Evolutionary conservation across 495 filamentous ascomycete species (phyloP), one percentile per base, ranked within the genome.

Genomic region (Pyrenopolyporus hunteri): DNA sequence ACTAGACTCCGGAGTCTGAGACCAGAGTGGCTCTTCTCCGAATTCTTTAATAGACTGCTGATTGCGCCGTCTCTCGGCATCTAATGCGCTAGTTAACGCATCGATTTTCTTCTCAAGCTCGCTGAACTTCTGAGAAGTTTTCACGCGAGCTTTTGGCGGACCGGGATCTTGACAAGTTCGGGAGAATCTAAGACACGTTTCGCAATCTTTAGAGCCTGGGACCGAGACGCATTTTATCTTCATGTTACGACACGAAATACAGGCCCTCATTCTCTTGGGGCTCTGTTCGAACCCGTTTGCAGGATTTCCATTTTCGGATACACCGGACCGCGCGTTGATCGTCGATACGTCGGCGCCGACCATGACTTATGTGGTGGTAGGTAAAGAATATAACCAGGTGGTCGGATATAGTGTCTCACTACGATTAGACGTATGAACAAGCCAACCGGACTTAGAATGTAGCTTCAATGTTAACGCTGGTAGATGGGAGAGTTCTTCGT

Each of bases 201-300:
- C 62, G 25, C 62, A 65, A 23, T 55, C 44, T 35, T 31, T 59
- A 1, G 62, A 50, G 6, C 62, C 62, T 0, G 62, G 55, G 6
- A 65, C 56, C 1, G 62, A 65, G 6, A 65, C 45, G 26, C 62
- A 65, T 51, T 56, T 65, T 45, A 65, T 59, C 37, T 65, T 65
- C 62, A 65, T 65, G 28, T 59, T 59, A 28, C 62, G 62, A 23
- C 62, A 65, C 51, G 62, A 29, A 22, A 56, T 33, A n/a, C 62
- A 65, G 4, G 62, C 62, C 6, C 62, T 55, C 2, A 59, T 39
- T 35, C 56, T 49, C 42, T 43, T 65, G 10, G 31, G 39, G 14
- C 11, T 35, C 9, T 54, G 54, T 20, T 54, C 37, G 17, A 9
- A n/a, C 3, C 59, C 61, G 2, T 42, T 55, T 19, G 43, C 35